A percentile compares a stretch with the other conserved stretches of the same genome.
Evolutionary conservation across 257 asterid genomes (phyloP).

Genomic region (Ajuga chamaepitys): DNA sequence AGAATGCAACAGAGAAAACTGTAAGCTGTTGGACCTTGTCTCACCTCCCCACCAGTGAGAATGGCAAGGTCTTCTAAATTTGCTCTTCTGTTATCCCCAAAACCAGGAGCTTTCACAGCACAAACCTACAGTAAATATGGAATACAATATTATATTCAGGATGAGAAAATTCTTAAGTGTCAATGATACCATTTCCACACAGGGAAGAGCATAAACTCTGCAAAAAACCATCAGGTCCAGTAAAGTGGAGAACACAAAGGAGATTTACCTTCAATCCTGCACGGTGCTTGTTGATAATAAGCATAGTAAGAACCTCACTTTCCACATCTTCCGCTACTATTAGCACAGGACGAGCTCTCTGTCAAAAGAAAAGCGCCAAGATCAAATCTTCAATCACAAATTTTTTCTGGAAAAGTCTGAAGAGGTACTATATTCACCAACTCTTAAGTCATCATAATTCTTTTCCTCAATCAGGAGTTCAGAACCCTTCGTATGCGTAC

Average conservation of each 20-base stretch:
- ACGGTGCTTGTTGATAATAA: slow-evolving; percentile 71
- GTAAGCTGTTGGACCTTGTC: slow-evolving; percentile 16
- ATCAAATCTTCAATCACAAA: not conserved
- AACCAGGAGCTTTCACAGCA: slow-evolving; percentile 96
- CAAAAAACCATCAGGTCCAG: not conserved
- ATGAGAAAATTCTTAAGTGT: not conserved
- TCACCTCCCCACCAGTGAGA: slow-evolving; percentile 90
- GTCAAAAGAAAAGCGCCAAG: slow-evolving; percentile 17
- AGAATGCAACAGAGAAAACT: not conserved
- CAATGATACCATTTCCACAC: not conserved
- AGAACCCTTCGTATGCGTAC: not conserved
- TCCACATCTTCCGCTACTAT: slow-evolving; percentile 89
- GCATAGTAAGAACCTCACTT: slow-evolving; percentile 71
- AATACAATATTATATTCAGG: not conserved
- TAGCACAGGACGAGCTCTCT: slow-evolving; percentile 67
- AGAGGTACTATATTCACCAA: not conserved
- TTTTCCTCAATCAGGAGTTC: not conserved
- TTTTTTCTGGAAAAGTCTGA: not conserved
- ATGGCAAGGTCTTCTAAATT: slow-evolving; percentile 83
- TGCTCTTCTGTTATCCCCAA: slow-evolving; percentile 84
- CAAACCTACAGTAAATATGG: slow-evolving; percentile 49
- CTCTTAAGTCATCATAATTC: not conserved
- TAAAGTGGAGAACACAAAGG: not conserved
- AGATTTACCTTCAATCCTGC: slow-evolving; percentile 68
- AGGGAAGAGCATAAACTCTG: not conserved